Conservation (phyloP, 2,329 filamentous ascomycete species). For the Cladosporium sp. region DNA sequence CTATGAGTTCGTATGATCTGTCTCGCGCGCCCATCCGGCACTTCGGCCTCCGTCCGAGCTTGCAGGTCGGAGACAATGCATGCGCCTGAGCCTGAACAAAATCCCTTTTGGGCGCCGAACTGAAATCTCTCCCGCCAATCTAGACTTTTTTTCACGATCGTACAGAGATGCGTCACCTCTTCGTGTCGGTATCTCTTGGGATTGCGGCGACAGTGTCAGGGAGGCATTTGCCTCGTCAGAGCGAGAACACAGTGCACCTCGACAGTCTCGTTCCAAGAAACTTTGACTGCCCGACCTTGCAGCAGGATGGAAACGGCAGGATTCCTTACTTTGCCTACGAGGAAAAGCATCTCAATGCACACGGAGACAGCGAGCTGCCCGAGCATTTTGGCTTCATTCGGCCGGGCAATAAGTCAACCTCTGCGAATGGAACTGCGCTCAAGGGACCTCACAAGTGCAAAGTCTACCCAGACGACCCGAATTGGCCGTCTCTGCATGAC, state of each 20-base stretch:
- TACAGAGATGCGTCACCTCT: neutral
- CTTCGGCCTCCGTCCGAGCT: neutral
- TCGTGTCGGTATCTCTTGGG: neutral
- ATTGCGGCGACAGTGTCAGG: neutral
- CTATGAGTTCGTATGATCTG: too few relatives aligned
- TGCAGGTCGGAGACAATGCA: neutral
- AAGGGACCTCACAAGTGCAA: conserved; percentile 9
- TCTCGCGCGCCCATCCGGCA: neutral
- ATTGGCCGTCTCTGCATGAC: conserved; percentile 4
- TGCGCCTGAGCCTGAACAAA: neutral
- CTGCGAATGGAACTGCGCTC: neutral
- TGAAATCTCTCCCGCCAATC: too few relatives aligned
- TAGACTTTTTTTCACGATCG: neutral
- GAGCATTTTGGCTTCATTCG: neutral
- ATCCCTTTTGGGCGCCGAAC: too few relatives aligned
- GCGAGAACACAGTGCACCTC: neutral
- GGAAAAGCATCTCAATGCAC: neutral
- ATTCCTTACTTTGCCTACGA: neutral
- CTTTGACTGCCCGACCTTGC: neutral
- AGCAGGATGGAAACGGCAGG: neutral
- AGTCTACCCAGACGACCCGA: conserved; percentile 7
- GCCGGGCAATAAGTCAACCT: neutral
- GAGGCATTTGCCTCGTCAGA: neutral
- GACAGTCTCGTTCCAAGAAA: neutral
- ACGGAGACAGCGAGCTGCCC: neutral